Conservation (phyloP, 2,329 filamentous ascomycete species). For the Neophaeococcomyces mojaviensis region DNA sequence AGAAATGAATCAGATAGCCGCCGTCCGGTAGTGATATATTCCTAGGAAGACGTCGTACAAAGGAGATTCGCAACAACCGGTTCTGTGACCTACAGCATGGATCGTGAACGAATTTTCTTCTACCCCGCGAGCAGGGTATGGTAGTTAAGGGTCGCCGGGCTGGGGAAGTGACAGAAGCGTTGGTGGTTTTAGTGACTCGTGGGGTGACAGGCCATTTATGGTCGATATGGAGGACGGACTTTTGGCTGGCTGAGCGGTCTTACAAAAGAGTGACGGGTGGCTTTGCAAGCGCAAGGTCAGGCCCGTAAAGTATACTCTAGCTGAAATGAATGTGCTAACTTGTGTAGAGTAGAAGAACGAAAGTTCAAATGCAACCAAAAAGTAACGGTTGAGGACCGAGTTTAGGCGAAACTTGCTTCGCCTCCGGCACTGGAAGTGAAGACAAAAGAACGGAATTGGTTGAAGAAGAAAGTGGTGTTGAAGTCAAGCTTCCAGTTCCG, state of each 20-base stretch:
- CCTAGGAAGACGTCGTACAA: background rate
- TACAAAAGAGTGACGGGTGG: background rate
- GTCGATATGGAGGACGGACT: background rate
- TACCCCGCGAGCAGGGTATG: background rate
- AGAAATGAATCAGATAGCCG: background rate
- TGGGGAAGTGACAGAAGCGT: too few species aligned
- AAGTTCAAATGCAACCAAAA: background rate
- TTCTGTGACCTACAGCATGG: background rate
- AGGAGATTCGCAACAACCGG: background rate
- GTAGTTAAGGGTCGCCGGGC: too few species aligned
- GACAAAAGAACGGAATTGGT: too few species aligned
- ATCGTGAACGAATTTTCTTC: background rate
- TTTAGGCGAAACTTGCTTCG: background rate
- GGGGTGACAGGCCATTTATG: background rate
- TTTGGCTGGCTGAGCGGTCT: too few species aligned
- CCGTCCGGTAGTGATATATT: background rate
- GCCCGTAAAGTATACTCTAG: too few species aligned
- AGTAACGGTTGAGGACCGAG: background rate
- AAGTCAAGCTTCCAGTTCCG: too few species aligned
- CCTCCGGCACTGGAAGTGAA: too few species aligned
- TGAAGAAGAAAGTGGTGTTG: too few species aligned
- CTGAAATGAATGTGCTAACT: too few species aligned
- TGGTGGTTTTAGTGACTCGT: background rate
- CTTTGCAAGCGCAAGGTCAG: background rate
- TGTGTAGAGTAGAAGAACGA: too few species aligned